A percentile compares a stretch with the other conserved stretches of the same genome.
Evolutionary conservation across 1,284 basidiomycete species (phyloP).

Genomic region (Fistulina hepatica): DNA sequence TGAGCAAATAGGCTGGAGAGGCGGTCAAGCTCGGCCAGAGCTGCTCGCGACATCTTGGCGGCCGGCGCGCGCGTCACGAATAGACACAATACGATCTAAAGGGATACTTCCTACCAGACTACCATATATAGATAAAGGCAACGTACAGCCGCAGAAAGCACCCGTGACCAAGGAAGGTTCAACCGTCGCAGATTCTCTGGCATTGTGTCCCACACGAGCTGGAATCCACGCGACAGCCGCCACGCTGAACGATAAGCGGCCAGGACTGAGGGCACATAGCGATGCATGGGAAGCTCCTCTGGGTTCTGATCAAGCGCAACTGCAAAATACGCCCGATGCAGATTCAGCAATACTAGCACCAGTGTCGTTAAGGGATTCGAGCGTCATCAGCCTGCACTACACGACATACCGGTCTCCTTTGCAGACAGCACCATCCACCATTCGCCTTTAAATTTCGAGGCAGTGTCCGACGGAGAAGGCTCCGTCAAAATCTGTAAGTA

Average conservation of each 20-base stretch:
- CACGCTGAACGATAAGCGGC: slow-evolving; percentile 64
- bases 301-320: slow-evolving; percentile 52
- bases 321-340: slow-evolving; percentile 61
- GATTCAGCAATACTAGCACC: slow-evolving; percentile 47
- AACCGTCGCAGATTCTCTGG: slow-evolving; percentile 35
- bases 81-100: slow-evolving; percentile 58
- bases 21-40: slow-evolving; percentile 44
- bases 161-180: slow-evolving; percentile 47
- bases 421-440: slow-evolving; percentile 36
- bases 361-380: too few relatives aligned
- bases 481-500: slow-evolving; percentile 33
- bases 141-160: slow-evolving; percentile 50
- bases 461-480: slow-evolving; percentile 12
- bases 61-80: slow-evolving; percentile 46
- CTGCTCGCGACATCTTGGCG: slow-evolving; percentile 41
- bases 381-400: too few relatives aligned
- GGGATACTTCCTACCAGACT: slow-evolving; percentile 3
- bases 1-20: slow-evolving; percentile 41
- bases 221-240: slow-evolving; percentile 42
- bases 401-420: slow-evolving; percentile 47
- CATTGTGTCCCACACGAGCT: slow-evolving; percentile 27
- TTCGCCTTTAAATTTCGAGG: slow-evolving; percentile 29
- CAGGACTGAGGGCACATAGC: slow-evolving; percentile 55
- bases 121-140: not conserved
- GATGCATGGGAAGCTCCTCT: slow-evolving; percentile 44